Conservation (phyloP, 2,329 filamentous ascomycete species). For the Fusarium mangiferae region DNA sequence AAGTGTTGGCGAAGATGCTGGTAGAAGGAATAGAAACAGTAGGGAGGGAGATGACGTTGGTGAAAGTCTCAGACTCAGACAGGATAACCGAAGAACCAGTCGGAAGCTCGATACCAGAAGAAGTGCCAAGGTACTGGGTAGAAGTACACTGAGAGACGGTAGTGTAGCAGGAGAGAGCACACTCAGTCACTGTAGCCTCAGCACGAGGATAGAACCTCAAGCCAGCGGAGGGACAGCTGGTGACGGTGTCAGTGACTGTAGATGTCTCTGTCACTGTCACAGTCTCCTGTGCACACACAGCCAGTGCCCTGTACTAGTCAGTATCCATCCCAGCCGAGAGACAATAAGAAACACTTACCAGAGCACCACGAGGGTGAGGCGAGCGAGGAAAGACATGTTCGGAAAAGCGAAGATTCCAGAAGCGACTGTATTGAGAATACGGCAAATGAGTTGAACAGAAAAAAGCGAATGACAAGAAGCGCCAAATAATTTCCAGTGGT, state of each 20-base stretch:
- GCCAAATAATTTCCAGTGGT: conserved; percentile 18
- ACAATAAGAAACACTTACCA: conserved; percentile 35
- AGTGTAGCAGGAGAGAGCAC: conserved; percentile 42
- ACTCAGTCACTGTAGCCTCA: conserved; percentile 37
- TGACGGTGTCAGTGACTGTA: background rate
- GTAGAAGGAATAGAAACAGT: conserved; percentile 6
- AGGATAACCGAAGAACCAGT: conserved; percentile 8
- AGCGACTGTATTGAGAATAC: conserved; percentile 15
- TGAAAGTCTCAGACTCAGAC: conserved; percentile 7
- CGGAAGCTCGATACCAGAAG: conserved; percentile 7
- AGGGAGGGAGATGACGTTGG: conserved; percentile 14
- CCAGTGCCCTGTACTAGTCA: conserved; percentile 34
- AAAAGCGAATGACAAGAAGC: conserved; percentile 42
- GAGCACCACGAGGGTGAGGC: conserved; percentile 44
- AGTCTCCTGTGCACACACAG: conserved; percentile 42
- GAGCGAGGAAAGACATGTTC: conserved; percentile 40
- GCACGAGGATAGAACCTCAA: background rate
- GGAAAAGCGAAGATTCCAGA: conserved; percentile 1
- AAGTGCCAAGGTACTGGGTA: conserved; percentile 27
- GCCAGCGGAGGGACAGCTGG: background rate
- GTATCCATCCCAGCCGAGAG: background rate
- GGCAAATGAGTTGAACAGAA: background rate
- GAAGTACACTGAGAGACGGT: conserved; percentile 34
- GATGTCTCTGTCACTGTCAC: conserved; percentile 9
- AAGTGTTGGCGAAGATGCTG: conserved; percentile 10